Conservation (phyloP, 2,329 filamentous ascomycete species). For the Colletotrichum destructivum region DNA sequence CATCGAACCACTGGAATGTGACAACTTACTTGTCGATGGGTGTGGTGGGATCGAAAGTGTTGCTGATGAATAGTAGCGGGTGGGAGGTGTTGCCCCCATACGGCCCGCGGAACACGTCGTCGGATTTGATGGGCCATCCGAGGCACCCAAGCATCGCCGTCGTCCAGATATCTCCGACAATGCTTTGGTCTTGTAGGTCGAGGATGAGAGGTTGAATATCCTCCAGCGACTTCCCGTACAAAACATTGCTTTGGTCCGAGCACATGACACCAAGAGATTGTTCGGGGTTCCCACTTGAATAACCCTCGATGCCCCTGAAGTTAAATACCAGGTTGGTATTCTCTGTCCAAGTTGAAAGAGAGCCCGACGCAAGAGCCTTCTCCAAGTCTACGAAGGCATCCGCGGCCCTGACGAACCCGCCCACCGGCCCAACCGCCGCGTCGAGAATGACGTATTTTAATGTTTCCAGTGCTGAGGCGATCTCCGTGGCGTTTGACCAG, state of each 20-base stretch:
- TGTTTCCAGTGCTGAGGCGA: constrained; percentile 13
- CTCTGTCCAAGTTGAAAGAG: constrained; percentile 15
- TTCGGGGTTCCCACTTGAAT: constrained; percentile 8
- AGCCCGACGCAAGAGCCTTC: neutral
- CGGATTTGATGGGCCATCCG: constrained; percentile 12
- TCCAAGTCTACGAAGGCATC: neutral
- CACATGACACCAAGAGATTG: constrained; percentile 14
- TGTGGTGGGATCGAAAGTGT: constrained; percentile 25
- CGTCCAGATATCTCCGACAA: constrained; percentile 17
- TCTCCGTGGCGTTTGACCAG: constrained; percentile 41
- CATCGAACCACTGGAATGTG: too few species aligned
- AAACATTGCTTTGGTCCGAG: constrained; percentile 12
- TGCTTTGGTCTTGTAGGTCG: constrained; percentile 1
- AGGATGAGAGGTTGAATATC: neutral
- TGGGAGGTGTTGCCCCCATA: constrained; percentile 10
- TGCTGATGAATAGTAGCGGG: constrained; percentile 14
- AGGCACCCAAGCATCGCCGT: constrained; percentile 10
- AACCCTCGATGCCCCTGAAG: neutral
- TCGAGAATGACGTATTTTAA: constrained; percentile 10
- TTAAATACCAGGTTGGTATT: neutral
- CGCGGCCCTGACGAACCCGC: neutral
- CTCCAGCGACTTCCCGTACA: constrained; percentile 3
- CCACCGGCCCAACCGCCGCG: constrained; percentile 1
- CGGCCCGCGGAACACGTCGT: constrained; percentile 15
- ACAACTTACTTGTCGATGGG: constrained; percentile 25